phyloP scores from a whole-genome alignment of 257 asterid species.

The Fraxinus anomala region DNA sequence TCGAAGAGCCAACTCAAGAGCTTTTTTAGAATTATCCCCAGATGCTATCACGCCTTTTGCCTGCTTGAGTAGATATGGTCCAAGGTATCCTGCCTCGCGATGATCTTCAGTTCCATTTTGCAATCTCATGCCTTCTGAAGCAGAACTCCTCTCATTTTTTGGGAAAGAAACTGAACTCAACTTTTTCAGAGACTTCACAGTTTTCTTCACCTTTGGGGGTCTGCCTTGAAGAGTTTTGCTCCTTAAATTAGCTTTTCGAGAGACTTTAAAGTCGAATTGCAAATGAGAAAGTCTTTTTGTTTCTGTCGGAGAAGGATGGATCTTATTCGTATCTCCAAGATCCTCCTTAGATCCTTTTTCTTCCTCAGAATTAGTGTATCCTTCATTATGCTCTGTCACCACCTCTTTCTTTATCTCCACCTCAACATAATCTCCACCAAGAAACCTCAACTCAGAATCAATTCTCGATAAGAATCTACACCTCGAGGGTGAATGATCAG shows the following conservation, averaged over 20 bases:
- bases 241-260: slow-evolving; percentile 32
- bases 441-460: slow-evolving; percentile 75
- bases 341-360: slow-evolving; percentile 24
- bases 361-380: slow-evolving; percentile 21
- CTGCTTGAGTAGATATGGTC: slow-evolving; percentile 81
- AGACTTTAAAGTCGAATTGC: slow-evolving; percentile 28
- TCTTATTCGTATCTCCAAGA: slow-evolving; percentile 25
- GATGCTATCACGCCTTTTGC: slow-evolving; percentile 61
- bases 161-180: slow-evolving; percentile 38
- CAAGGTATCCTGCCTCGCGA: slow-evolving; percentile 57
- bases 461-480: slow-evolving; percentile 72
- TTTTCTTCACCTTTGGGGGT: slow-evolving; percentile 53
- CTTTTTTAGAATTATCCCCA: slow-evolving; percentile 61
- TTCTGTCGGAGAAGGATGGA: slow-evolving; percentile 25
- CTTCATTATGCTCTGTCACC: slow-evolving; percentile 29
- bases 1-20: slow-evolving; percentile 75
- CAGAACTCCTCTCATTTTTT: slow-evolving; percentile 45
- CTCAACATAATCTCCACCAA: slow-evolving; percentile 63
- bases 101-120: slow-evolving; percentile 41
- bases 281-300: slow-evolving; percentile 30
- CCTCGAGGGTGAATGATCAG: slow-evolving; percentile 77
- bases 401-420: slow-evolving; percentile 39
- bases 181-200: slow-evolving; percentile 38
- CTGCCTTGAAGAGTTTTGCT: slow-evolving; percentile 52
- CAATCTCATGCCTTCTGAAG: slow-evolving; percentile 30